Conservation (phyloP, 176 grass and related monocot genomes). For the Rhynchospora breviuscula region DNA sequence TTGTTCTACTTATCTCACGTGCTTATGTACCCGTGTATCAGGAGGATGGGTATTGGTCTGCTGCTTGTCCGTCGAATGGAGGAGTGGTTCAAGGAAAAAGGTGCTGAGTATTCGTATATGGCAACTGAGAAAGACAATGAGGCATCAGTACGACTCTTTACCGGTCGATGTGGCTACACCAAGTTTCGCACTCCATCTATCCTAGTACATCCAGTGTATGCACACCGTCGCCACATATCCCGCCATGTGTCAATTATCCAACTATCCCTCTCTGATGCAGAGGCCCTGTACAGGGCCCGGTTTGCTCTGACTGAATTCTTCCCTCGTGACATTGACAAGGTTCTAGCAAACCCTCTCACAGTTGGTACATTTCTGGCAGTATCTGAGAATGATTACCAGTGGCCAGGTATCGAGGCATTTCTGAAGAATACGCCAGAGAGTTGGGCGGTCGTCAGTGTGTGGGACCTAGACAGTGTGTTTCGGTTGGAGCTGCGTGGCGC, state of each 20-base stretch:
- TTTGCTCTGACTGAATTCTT: constrained; percentile 65
- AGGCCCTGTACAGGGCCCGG: constrained; percentile 44
- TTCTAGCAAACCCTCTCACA: constrained; percentile 62
- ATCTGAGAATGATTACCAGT: constrained; percentile 10
- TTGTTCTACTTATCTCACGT: background rate
- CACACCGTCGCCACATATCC: constrained; percentile 40
- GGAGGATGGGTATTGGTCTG: constrained; percentile 66
- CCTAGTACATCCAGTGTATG: constrained; percentile 82
- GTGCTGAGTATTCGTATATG: constrained; percentile 88
- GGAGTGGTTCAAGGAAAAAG: constrained; percentile 50
- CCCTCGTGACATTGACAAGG: constrained; percentile 65
- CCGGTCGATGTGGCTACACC: constrained; percentile 60
- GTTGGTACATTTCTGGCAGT: constrained; percentile 61
- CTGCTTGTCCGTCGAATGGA: constrained; percentile 48
- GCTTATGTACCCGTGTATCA: constrained; percentile 11
- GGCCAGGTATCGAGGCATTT: constrained; percentile 53
- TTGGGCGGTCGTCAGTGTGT: constrained; percentile 75
- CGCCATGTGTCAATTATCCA: constrained; percentile 26
- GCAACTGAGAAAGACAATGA: constrained; percentile 73
- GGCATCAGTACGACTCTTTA: constrained; percentile 75
- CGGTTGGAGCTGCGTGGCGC: constrained; percentile 70
- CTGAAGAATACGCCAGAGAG: constrained; percentile 54
- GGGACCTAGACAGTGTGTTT: constrained; percentile 85
- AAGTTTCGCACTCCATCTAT: constrained; percentile 92
- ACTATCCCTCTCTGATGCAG: constrained; percentile 45